These are phyloP conservation scores for Chaetomium tenue DNA, from an alignment of 495 filamentous ascomycete genomes.

Conservation along the genomic window DNA sequence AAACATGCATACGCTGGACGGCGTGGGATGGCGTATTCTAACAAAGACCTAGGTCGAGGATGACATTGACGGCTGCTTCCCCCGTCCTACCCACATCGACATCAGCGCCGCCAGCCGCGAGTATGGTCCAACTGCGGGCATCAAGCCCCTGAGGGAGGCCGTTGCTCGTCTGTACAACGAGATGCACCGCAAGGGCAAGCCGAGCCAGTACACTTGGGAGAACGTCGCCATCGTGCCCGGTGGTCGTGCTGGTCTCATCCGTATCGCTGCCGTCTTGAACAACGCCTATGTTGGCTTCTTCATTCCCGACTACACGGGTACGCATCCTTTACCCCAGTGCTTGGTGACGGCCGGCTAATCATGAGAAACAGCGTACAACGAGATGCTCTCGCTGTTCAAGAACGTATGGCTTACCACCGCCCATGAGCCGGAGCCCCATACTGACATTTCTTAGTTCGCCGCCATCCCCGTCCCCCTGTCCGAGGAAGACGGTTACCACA, in stretches of 20 bases:
- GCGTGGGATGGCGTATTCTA: background rate
- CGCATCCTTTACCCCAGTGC: background rate
- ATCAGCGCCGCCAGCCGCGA: constrained; percentile 74
- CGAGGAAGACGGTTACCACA: constrained; percentile 81
- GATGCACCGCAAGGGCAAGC: constrained; percentile 83
- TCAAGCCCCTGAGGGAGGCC: constrained; percentile 83
- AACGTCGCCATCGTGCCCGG: constrained; percentile 98
- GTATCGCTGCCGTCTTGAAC: constrained; percentile 89
- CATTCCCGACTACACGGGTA: constrained; percentile 64
- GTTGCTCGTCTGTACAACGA: constrained; percentile 93
- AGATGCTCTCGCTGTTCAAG: constrained; percentile 91
- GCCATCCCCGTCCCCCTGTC: constrained; percentile 84
- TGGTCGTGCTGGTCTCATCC: constrained; percentile 86
- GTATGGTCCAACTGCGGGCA: constrained; percentile 91
- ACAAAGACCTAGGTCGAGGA: constrained; percentile 63
- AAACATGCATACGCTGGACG: background rate
- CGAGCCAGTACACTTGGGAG: constrained; percentile 95
- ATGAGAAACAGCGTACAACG: constrained; percentile 69
- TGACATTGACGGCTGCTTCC: constrained; percentile 84
- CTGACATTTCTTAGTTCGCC: constrained; percentile 62
- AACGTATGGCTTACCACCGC: constrained; percentile 55
- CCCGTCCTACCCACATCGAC: constrained; percentile 78
- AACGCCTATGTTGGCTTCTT: constrained; percentile 90
- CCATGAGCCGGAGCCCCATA: background rate
- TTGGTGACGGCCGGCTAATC: constrained; percentile 1